Evolutionary conservation across 495 filamentous ascomycete species (phyloP), one percentile per base, ranked within the genome.

Genomic region (Talaromyces thailandensis): DNA sequence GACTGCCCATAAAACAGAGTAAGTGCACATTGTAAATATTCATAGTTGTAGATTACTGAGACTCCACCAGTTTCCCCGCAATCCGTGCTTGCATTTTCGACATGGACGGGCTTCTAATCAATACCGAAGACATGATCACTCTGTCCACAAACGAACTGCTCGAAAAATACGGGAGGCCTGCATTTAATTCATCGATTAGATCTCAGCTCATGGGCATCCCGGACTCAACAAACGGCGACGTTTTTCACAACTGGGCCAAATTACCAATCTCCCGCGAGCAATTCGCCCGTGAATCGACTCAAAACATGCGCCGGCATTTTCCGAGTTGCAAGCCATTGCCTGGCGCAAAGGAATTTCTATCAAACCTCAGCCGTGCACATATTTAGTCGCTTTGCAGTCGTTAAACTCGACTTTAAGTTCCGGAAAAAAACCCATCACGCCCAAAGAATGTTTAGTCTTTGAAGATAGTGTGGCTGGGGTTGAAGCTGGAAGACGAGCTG

Each of bases 11-110:
- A 56, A 31, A 32, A 56, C 53, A 56, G 53, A 56, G 53, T 56
- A 56, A 56, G 53, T 56, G 25, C 28, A 56, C 53, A 56, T 56
- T 56, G 32, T 56, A 56, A 26, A 31, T 56, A 56, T 56, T 56
- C 31, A 29, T 56, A 56, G 53, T 56, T 56, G 53, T 56, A 56
- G 53, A 56, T 56, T 29, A 56, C 53, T 56, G 53, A 56, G 53
- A 26, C 53, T 56, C 11, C 57, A 57, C 65, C 66, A 65, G 65
- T 43, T 73, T 77, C 43, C 73, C 74, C 1, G 69, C 70, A 29
- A 63, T 78, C 64, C 74, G 76, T 43, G 76, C 76, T 65, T 78
- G 76, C 63, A 74, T 79, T 43, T 79, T 79, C 64, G 76, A 78
- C 64, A 66, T 78, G 51, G 76, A 79, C 64, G 76, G 76, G 9